Evolutionary conservation across 345 rosid species (phyloP), one percentile per base, ranked within the genome.

Genomic region (Lagerstroemia speciosa): DNA sequence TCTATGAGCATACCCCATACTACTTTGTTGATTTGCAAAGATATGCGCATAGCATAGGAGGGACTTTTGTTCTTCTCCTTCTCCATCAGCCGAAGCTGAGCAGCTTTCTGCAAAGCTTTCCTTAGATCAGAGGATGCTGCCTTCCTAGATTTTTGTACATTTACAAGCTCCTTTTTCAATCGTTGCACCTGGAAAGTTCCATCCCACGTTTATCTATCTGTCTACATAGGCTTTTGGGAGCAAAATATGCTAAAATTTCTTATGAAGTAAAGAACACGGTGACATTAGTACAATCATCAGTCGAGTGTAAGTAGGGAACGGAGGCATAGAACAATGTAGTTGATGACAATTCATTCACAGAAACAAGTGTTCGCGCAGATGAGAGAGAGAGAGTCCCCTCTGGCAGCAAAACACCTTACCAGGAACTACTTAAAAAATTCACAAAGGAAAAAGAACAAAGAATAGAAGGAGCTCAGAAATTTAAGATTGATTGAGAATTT

Each of bases 41-140:
- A 89, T 73, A 94, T 89, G 52, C 93, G 95, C 99, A 94, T 94
- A 55, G 99, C 99, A 84, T 82, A 91, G 29, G 99, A 94, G 62
- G 99, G 98, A 69, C 99, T 89, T 84, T 94, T 94, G 80, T 87
- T 94, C 77, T 93, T 93, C 78, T 94, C 98, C 83, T 94, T 94
- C 84, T 89, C 99, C 97, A 78, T 88, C 62, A 94, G 63, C 52
- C 96, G 85, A 68, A 82, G 79, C 77, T 94, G 97, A 68, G 98
- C 99, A 65, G 99, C 97, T 69, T 89, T 88, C 83, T 94, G 98
- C 73, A 94, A 77, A 37, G 89, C 89, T 73, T 72, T 73, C 77
- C 99, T 80, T 73, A 94, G 79, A 33, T 88, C 87, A 65, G 79
- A 79, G 75, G 93, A 94, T 74, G 98, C 97, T 15, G 73, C 83